These are phyloP conservation scores for Podila epigama DNA, from an alignment of 192 early-diverging fungal species.

Conservation along the genomic window DNA sequence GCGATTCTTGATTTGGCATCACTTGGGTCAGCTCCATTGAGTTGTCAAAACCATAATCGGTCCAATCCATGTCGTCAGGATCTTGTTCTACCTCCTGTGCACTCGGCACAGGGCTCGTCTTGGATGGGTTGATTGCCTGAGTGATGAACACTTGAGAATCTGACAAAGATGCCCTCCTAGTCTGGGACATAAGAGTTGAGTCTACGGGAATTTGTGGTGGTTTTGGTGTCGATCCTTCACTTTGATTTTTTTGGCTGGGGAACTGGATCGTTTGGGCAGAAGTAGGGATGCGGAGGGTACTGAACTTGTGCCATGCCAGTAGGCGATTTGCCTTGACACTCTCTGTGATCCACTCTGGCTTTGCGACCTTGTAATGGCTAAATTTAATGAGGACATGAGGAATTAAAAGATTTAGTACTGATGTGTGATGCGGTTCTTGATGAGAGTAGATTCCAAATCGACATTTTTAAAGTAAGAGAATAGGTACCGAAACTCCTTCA, in stretches of 20 bases:
- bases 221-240: conserved; percentile 1
- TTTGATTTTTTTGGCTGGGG: not conserved
- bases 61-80: not conserved
- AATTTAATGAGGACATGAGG: not conserved
- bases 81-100: not conserved
- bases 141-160: too few species aligned
- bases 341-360: conserved; percentile 81
- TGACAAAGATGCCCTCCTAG: not conserved
- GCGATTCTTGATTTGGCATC: not conserved
- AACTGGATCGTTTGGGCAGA: conserved; percentile 17
- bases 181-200: not conserved
- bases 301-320: conserved; percentile 75
- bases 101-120: not conserved
- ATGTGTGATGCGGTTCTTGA: too few species aligned
- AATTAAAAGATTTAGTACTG: not conserved
- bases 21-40: not conserved
- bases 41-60: not conserved
- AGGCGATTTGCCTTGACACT: conserved; percentile 62
- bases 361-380: conserved; percentile 71
- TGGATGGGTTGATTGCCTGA: not conserved
- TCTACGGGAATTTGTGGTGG: not conserved
- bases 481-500: conserved; percentile 62
- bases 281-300: conserved; percentile 23
- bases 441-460: too few species aligned
- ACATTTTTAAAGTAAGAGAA: too few species aligned